Evolutionary conservation across 2,329 filamentous ascomycete genomes (phyloP).

Genomic region (Tolypocladium guangdongense): DNA sequence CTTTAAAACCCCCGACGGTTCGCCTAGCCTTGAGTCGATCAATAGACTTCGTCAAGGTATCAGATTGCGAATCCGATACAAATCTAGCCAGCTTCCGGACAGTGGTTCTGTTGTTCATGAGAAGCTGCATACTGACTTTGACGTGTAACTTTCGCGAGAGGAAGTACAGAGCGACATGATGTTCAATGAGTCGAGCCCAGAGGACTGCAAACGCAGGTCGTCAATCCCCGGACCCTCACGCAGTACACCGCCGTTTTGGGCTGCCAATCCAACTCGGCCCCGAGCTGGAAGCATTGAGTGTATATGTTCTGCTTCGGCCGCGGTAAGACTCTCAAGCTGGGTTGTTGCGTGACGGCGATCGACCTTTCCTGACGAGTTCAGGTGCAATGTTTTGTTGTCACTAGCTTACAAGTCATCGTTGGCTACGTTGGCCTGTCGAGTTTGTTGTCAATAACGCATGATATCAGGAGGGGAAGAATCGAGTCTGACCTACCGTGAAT

Average conservation of each 20-base stretch:
- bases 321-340: neutral
- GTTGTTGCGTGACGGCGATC: neutral
- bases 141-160: constrained; percentile 1
- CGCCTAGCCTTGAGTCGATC: too few relatives aligned
- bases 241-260: too few relatives aligned
- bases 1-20: neutral
- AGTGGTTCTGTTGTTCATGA: constrained; percentile 1
- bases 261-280: neutral
- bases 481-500: constrained; percentile 20
- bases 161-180: constrained; percentile 5
- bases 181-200: constrained; percentile 3
- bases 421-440: constrained; percentile 35
- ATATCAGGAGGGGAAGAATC: neutral
- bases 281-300: neutral
- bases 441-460: neutral
- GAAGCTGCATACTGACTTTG: neutral
- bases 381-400: neutral
- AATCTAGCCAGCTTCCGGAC: constrained; percentile 1
- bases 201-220: neutral
- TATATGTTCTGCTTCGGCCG: constrained; percentile 1
- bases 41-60: neutral
- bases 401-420: neutral
- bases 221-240: neutral
- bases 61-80: neutral
- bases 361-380: neutral